A percentile compares a stretch with the other conserved stretches of the same genome.
Evolutionary conservation across 2,329 filamentous ascomycete species (phyloP).

Genomic region (Scytalidium lignicola): DNA sequence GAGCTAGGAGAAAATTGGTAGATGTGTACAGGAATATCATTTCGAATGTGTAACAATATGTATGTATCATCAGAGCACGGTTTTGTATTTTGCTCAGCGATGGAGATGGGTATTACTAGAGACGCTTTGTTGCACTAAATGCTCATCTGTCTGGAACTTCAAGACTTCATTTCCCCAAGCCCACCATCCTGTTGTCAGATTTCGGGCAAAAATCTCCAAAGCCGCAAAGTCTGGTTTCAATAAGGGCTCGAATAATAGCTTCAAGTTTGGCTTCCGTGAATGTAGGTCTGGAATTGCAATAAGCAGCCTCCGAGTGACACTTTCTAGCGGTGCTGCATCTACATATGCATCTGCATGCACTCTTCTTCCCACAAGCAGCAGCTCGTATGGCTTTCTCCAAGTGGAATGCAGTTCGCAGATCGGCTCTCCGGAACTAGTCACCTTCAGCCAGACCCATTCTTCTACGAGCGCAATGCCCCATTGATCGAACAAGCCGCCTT

Average conservation of each 20-base stretch:
- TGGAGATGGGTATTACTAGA: slow-evolving; percentile 1
- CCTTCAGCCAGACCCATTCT: slow-evolving; percentile 78
- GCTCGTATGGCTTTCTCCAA: slow-evolving; percentile 75
- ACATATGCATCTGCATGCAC: not conserved
- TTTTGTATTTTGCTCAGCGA: not conserved
- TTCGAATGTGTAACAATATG: slow-evolving; percentile 7
- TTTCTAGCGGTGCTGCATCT: not conserved
- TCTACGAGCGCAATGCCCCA: slow-evolving; percentile 63
- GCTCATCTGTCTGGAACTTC: slow-evolving; percentile 57
- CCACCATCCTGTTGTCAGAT: slow-evolving; percentile 72
- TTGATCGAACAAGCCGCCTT: slow-evolving; percentile 53
- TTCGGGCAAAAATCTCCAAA: slow-evolving; percentile 73
- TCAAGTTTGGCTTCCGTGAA: slow-evolving; percentile 72
- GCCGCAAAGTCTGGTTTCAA: slow-evolving; percentile 46
- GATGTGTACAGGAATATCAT: slow-evolving; percentile 16
- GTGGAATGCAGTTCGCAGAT: slow-evolving; percentile 53
- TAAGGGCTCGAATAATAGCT: slow-evolving; percentile 51
- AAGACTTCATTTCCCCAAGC: slow-evolving; percentile 72
- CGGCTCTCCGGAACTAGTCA: slow-evolving; percentile 59
- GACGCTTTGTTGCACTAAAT: slow-evolving; percentile 36
- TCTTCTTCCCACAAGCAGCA: slow-evolving; percentile 53
- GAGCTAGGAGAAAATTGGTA: not conserved
- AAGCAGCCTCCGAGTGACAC: slow-evolving; percentile 50
- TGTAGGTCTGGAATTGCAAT: slow-evolving; percentile 70
- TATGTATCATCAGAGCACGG: slow-evolving; percentile 1